Percentiles rank a stretch among this genome's conserved stretches.
phyloP scores from a whole-genome alignment of 2,329 filamentous ascomycete genomes.

The Phialophora macrospora region DNA sequence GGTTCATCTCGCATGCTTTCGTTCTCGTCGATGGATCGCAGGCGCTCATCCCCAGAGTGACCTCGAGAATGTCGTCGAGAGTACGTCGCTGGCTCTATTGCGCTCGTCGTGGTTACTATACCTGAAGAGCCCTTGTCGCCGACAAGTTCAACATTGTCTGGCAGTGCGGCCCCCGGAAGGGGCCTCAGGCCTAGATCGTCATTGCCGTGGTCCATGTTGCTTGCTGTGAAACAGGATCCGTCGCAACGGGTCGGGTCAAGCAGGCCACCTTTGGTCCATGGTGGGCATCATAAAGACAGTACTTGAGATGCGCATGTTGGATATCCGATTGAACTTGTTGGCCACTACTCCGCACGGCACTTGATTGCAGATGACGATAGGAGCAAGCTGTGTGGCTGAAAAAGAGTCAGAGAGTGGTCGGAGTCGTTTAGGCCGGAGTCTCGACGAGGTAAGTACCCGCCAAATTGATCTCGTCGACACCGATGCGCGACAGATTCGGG shows the following conservation, averaged over 20 bases:
- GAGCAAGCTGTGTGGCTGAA: background rate
- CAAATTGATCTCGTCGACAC: background rate
- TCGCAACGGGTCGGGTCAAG: background rate
- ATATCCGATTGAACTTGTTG: background rate
- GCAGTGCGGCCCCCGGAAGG: slow-evolving; percentile 1
- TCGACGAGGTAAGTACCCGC: background rate
- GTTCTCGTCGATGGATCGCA: slow-evolving; percentile 26
- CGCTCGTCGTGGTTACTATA: slow-evolving; percentile 12
- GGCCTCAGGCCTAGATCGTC: slow-evolving; percentile 9
- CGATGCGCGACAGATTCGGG: background rate
- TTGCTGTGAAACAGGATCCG: slow-evolving; percentile 2
- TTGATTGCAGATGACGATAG: background rate
- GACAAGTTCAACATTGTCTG: slow-evolving; percentile 28
- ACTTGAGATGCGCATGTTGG: background rate
- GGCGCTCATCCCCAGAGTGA: slow-evolving; percentile 29
- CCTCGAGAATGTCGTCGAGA: slow-evolving; percentile 30
- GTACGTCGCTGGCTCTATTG: slow-evolving; percentile 25
- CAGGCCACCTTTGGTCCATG: slow-evolving; percentile 14
- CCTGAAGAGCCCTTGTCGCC: slow-evolving; percentile 13
- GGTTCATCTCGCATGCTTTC: slow-evolving; percentile 22
- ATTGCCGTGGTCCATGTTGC: slow-evolving; percentile 13
- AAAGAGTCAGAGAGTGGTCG: background rate
- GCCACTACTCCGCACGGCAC: background rate
- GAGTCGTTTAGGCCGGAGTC: background rate
- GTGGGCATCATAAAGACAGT: background rate